Evolutionary conservation across 2,329 filamentous ascomycete genomes (phyloP).

Genomic region (Fusarium globosum): DNA sequence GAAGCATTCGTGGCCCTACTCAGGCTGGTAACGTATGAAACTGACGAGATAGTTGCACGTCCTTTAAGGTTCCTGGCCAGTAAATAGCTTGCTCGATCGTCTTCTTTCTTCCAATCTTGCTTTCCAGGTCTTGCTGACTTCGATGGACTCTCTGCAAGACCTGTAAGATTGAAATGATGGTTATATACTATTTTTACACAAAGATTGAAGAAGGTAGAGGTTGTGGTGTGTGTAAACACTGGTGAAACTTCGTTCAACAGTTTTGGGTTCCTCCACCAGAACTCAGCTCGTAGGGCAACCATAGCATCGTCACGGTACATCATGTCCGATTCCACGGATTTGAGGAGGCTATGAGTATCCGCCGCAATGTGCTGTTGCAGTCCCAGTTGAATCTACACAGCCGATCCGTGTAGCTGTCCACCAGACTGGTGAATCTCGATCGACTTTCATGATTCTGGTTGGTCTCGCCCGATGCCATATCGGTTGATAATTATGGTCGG

Average conservation of each 20-base stretch:
- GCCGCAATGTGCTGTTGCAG: not conserved
- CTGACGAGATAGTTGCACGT: no score
- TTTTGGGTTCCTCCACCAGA: no score
- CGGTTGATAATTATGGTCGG: no score
- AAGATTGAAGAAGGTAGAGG: not conserved
- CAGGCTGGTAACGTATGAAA: no score
- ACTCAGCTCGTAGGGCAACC: no score
- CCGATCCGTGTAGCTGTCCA: not conserved
- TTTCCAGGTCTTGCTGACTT: no score
- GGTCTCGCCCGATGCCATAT: not conserved
- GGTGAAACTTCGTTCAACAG: not conserved
- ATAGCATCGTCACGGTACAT: not conserved
- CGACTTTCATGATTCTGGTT: not conserved
- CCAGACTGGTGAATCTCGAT: not conserved
- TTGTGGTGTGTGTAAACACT: not conserved
- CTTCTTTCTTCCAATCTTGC: no score
- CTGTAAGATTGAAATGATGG: not conserved
- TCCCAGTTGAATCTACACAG: no score
- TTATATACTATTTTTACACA: not conserved
- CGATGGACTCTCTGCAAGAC: no score
- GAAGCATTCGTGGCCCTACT: no score
- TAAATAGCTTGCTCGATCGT: no score
- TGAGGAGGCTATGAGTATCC: not conserved
- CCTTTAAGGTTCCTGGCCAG: no score
- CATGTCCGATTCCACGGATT: not conserved